phyloP scores from a whole-genome alignment of 2,329 filamentous ascomycete genomes.

The Colletotrichum destructivum region DNA sequence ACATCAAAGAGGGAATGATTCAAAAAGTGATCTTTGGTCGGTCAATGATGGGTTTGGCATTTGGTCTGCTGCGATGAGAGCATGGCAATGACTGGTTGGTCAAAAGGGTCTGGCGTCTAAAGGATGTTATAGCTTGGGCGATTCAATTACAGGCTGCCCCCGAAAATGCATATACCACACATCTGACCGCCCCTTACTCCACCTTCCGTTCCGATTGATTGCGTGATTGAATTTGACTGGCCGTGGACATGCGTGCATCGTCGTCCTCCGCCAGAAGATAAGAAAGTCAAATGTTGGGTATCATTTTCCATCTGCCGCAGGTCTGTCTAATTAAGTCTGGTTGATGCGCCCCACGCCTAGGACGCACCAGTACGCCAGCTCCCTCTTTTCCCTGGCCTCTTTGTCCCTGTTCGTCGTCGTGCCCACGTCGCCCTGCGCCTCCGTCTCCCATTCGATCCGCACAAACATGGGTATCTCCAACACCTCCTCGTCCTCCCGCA shows the following conservation, averaged over 20 bases:
- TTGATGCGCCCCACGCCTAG: conserved; percentile 88
- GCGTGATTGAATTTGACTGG: not conserved
- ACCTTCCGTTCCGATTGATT: not conserved
- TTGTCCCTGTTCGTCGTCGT: conserved; percentile 67
- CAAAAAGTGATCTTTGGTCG: conserved; percentile 42
- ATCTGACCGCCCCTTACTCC: conserved; percentile 40
- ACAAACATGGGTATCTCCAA: conserved; percentile 97
- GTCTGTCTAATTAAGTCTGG: conserved; percentile 53
- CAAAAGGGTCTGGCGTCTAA: conserved; percentile 65
- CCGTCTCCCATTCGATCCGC: conserved; percentile 89
- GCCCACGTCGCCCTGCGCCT: conserved; percentile 76
- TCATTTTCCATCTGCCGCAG: conserved; percentile 50
- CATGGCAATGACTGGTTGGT: conserved; percentile 44
- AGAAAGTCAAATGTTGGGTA: conserved; percentile 52
- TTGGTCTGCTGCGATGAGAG: conserved; percentile 42
- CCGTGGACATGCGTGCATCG: not conserved
- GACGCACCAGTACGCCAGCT: conserved; percentile 96
- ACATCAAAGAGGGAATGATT: not conserved
- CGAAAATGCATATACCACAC: conserved; percentile 54
- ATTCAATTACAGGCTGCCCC: conserved; percentile 58
- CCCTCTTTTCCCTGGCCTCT: conserved; percentile 82
- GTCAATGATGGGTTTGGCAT: conserved; percentile 43
- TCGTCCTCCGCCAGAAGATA: no score
- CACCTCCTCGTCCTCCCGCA: conserved; percentile 73
- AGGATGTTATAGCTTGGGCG: conserved; percentile 62